phyloP scores from a whole-genome alignment of 768 basidiomycete genomes.

The Chiua virens region DNA sequence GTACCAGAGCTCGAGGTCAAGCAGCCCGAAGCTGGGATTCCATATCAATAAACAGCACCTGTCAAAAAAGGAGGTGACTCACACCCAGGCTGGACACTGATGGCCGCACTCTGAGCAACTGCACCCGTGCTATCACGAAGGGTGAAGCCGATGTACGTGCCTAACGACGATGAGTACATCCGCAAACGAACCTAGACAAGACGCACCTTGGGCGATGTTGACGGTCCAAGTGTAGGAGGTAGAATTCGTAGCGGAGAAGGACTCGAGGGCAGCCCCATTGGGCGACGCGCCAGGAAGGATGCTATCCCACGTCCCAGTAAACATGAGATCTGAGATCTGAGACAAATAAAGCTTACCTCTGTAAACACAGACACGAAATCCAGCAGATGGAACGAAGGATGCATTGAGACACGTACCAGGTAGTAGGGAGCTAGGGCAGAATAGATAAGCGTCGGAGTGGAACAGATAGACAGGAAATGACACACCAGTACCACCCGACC shows the following conservation, averaged over 20 bases:
- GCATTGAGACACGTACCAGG: slow-evolving; percentile 48
- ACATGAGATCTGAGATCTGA: neutral
- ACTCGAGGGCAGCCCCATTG: slow-evolving; percentile 41
- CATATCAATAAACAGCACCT: slow-evolving; percentile 7
- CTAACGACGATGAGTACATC: slow-evolving; percentile 26
- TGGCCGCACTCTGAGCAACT: slow-evolving; percentile 47
- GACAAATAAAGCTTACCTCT: slow-evolving; percentile 38
- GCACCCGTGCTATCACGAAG: slow-evolving; percentile 62
- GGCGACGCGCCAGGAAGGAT: slow-evolving; percentile 53
- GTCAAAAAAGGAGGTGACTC: slow-evolving; percentile 25
- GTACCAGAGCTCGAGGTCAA: slow-evolving; percentile 25
- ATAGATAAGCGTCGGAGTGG: neutral
- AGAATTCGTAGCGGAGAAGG: slow-evolving; percentile 41
- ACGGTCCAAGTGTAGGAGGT: slow-evolving; percentile 55
- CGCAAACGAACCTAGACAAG: neutral
- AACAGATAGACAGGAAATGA: neutral
- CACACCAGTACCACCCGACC: slow-evolving; percentile 59
- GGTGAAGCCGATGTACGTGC: slow-evolving; percentile 53
- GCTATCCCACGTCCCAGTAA: slow-evolving; percentile 33
- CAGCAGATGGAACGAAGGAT: neutral
- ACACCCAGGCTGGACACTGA: slow-evolving; percentile 53
- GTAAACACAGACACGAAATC: slow-evolving; percentile 3
- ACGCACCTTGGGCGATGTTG: slow-evolving; percentile 46
- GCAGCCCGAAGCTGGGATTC: slow-evolving; percentile 37
- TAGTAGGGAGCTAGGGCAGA: slow-evolving; percentile 53